These are phyloP conservation scores for Tolypocladium tropicale DNA, from an alignment of 2,329 filamentous ascomycete species.

Conservation along the genomic window DNA sequence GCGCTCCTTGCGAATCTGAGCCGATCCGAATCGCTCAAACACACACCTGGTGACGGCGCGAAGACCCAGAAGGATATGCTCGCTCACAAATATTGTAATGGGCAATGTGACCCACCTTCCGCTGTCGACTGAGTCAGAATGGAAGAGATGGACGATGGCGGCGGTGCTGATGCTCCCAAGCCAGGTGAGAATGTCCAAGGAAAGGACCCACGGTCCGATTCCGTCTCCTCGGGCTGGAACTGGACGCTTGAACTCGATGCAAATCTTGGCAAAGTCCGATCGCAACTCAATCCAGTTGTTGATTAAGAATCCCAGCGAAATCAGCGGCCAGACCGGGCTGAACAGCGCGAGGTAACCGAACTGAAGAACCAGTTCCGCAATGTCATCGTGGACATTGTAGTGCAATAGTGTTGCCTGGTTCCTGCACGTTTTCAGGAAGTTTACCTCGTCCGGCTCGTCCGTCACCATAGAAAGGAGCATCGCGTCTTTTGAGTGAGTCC, in stretches of 20 bases:
- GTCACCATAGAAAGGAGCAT: conserved; percentile 35
- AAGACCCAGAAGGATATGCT: conserved; percentile 59
- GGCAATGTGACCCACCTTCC: conserved; percentile 57
- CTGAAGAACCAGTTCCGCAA: conserved; percentile 63
- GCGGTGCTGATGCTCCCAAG: conserved; percentile 62
- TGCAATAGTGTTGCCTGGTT: conserved; percentile 55
- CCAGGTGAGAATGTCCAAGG: conserved; percentile 60
- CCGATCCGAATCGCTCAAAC: conserved; percentile 27
- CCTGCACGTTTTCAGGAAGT: conserved; percentile 53
- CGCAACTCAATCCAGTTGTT: conserved; percentile 73
- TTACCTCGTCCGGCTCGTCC: conserved; percentile 52
- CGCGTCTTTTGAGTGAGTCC: conserved; percentile 24
- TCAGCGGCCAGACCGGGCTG: conserved; percentile 66
- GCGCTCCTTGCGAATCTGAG: conserved; percentile 29
- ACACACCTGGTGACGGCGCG: conserved; percentile 29
- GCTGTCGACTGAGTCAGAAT: conserved; percentile 38
- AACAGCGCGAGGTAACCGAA: conserved; percentile 68
- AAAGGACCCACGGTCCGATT: conserved; percentile 64
- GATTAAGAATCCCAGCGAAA: conserved; percentile 60
- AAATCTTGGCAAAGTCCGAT: conserved; percentile 69
- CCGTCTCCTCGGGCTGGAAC: conserved; percentile 59
- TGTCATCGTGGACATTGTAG: conserved; percentile 65
- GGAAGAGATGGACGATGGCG: conserved; percentile 66
- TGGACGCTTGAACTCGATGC: conserved; percentile 61
- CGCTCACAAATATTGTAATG: conserved; percentile 60